Conservation (phyloP, 1,284 basidiomycete genomes). For the Rhizoctonia solani region DNA sequence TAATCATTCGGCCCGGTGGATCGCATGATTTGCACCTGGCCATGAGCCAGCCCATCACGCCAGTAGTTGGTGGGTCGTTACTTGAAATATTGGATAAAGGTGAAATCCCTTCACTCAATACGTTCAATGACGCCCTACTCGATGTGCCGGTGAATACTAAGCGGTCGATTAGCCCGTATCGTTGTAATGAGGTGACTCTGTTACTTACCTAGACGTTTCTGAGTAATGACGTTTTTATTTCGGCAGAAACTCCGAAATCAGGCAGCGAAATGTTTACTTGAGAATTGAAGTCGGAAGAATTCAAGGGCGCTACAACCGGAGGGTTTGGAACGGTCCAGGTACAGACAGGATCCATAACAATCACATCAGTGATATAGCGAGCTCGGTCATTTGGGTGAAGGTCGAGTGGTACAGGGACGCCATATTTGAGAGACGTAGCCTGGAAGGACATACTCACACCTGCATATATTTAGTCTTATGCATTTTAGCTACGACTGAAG, state of each 20-base stretch:
- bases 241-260: not conserved
- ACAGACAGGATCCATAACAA: slow-evolving; percentile 29
- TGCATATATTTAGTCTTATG: not conserved
- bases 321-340: slow-evolving; percentile 17
- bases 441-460: slow-evolving; percentile 30
- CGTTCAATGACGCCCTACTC: not conserved
- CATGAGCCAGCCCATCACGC: slow-evolving; percentile 23
- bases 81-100: slow-evolving; percentile 7
- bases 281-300: not conserved
- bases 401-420: slow-evolving; percentile 21
- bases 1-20: not conserved
- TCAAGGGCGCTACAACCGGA: not conserved
- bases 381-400: not conserved
- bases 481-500: not conserved
- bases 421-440: not conserved
- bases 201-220: not conserved
- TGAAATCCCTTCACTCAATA: not conserved
- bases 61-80: not conserved
- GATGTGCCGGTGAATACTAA: not conserved
- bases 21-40: not conserved
- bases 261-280: slow-evolving; percentile 2
- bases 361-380: slow-evolving; percentile 20
- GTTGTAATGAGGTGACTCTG: too few species aligned
- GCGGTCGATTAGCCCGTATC: too few species aligned
- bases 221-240: too few species aligned